Evolutionary conservation across 192 early-diverging fungal species (phyloP), one percentile per base, ranked within the genome.

Genomic region (Coemansia sp.): DNA sequence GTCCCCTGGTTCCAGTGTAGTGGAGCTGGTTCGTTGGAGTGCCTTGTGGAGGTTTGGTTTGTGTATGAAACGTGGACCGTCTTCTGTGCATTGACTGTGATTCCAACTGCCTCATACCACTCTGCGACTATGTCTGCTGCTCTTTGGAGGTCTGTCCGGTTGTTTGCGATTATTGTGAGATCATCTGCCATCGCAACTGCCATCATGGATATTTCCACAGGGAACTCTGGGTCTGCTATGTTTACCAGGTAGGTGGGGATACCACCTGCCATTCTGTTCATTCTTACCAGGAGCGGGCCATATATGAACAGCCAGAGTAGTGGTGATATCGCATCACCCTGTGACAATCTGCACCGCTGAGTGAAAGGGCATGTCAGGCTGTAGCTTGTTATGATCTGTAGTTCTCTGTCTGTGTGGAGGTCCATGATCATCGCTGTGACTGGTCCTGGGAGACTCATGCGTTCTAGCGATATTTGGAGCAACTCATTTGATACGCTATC

Each of bases 281-380:
- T 30, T 0, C 33, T 9, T 2, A 6, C 8, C 24, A 68, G 59
- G 36, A 68, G 60, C 30, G 67, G 34, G 18, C 62, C 67, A 23
- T 68, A 68, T 30, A 30, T 30, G 30, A 30, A 30, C 30, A 62
- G 33, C 67, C 67, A 68, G 0, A 62, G 59, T 5, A 68, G 46
- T 12, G 67, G 67, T 26, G 67, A 68, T 15, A 68, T 57, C 1
- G 67, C 45, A 18, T 61, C 60, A 2, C 59, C 67, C 38, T 68
- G 67, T 12, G 67, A 26, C 8, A 68, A 36, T 3, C 67, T 38
- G 8, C 67, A 62, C 21, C 23, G 12, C 48, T 68, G 60, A 5
- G 7, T 38, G 35, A 68, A 68, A 2, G 67, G 60, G 6, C 43
- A 23, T 20, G 57, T 49, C 23, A 9, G 34, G 18, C 36, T 60